These are phyloP conservation scores for Rhipidocladum racemiflorum DNA, from an alignment of 176 grass and related monocot species.

Conservation along the genomic window DNA sequence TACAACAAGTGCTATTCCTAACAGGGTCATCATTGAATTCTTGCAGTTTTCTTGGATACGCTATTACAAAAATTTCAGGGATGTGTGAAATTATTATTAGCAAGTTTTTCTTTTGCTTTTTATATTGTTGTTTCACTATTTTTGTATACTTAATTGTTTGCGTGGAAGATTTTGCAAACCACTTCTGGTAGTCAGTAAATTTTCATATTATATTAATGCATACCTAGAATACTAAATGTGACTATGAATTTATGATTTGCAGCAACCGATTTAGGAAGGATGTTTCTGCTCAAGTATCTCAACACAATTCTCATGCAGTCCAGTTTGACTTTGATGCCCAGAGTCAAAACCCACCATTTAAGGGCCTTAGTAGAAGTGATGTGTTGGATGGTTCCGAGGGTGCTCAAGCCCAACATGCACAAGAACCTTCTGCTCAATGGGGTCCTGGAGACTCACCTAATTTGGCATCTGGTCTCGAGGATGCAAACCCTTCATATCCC, in stretches of 20 bases:
- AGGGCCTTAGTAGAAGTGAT: conserved; percentile 44
- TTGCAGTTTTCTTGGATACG: not conserved
- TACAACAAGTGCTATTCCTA: too few species aligned
- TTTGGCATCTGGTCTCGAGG: conserved; percentile 58
- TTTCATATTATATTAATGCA: not conserved
- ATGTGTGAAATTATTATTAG: not conserved
- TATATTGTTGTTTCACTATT: conserved; percentile 7
- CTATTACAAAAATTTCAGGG: not conserved
- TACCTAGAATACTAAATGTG: not conserved
- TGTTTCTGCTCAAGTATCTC: conserved; percentile 44
- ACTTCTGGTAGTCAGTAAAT: not conserved
- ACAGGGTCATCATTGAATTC: not conserved
- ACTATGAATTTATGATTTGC: conserved; percentile 2
- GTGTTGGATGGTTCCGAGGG: conserved; percentile 48
- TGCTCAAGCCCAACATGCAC: conserved; percentile 33
- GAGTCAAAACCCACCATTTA: conserved; percentile 52
- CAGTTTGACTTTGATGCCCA: conserved; percentile 39
- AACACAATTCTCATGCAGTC: conserved; percentile 30
- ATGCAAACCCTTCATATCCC: conserved; percentile 54
- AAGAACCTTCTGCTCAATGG: conserved; percentile 63
- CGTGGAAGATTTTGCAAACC: not conserved
- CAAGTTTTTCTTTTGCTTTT: not conserved
- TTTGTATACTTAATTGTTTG: conserved; percentile 3
- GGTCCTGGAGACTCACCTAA: conserved; percentile 54
- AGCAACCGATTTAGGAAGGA: conserved; percentile 44